Evolutionary conservation across 352 stramenopile genomes (phyloP).

Genomic region (Aphanomyces stellatus): DNA sequence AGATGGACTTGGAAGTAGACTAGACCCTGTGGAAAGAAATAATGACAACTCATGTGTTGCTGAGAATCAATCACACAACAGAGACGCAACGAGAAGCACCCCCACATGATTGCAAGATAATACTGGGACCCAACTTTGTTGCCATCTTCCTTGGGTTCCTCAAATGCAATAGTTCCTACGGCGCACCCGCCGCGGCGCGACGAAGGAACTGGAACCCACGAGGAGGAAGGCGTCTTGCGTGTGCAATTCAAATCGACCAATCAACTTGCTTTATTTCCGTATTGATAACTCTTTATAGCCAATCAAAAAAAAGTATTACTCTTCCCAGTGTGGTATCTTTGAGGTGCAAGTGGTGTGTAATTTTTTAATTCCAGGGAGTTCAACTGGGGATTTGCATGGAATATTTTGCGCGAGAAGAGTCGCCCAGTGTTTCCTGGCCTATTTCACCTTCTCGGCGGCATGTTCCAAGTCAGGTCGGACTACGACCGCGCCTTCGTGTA

Average conservation of each 20-base stretch:
- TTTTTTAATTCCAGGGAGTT: background rate
- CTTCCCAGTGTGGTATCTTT: background rate
- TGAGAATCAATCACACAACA: too few relatives aligned
- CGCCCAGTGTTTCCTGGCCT: background rate
- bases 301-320: background rate
- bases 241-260: background rate
- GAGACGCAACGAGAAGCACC: too few relatives aligned
- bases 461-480: background rate
- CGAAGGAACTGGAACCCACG: too few relatives aligned
- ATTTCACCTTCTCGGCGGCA: background rate
- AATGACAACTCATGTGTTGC: too few relatives aligned
- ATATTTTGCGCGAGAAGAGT: background rate
- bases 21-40: too few relatives aligned
- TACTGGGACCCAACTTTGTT: too few relatives aligned
- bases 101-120: too few relatives aligned
- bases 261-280: background rate
- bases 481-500: background rate
- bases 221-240: too few relatives aligned
- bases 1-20: constrained; percentile 17
- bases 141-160: too few relatives aligned
- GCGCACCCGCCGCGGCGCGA: too few relatives aligned
- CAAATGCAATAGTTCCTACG: too few relatives aligned
- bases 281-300: background rate
- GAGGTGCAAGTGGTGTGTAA: background rate
- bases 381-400: background rate